Percentiles rank a stretch among this genome's conserved stretches.
phyloP scores from a whole-genome alignment of 768 basidiomycete genomes.

The Lepiota brunneoincarnata region DNA sequence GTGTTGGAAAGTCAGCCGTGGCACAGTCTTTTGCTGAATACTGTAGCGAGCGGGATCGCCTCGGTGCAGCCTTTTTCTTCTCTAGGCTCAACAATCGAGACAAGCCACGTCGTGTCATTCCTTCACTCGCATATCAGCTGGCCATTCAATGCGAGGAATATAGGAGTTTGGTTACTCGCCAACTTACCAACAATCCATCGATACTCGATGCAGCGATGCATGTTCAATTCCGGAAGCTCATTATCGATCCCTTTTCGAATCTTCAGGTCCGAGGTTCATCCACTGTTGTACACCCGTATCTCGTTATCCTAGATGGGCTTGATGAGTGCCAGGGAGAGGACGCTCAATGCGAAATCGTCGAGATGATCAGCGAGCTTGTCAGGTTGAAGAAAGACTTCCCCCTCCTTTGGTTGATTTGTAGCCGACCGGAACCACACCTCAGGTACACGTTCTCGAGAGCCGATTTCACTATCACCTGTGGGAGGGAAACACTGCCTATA shows the following conservation, averaged over 20 bases:
- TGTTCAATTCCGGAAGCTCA: background rate
- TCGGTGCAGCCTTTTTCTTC: background rate
- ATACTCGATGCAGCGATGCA: background rate
- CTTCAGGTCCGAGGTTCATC: background rate
- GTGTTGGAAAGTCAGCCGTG: background rate
- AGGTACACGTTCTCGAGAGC: background rate
- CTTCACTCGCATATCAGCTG: background rate
- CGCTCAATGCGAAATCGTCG: background rate
- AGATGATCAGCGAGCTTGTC: background rate
- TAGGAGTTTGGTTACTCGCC: background rate
- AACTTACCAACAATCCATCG: background rate
- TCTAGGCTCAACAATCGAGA: background rate
- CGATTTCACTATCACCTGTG: background rate
- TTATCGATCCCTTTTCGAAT: background rate
- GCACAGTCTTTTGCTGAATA: constrained; percentile 1
- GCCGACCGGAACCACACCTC: constrained; percentile 3
- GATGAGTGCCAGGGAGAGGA: background rate
- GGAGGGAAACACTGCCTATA: background rate
- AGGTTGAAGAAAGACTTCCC: background rate
- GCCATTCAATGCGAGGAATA: background rate
- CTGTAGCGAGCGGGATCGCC: background rate
- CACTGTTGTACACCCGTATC: background rate
- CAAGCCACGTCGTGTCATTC: background rate
- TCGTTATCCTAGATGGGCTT: background rate
- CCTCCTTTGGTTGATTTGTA: background rate